Evolutionary conservation across 257 asterid genomes (phyloP).

Genomic region (Osmanthus fragrans): DNA sequence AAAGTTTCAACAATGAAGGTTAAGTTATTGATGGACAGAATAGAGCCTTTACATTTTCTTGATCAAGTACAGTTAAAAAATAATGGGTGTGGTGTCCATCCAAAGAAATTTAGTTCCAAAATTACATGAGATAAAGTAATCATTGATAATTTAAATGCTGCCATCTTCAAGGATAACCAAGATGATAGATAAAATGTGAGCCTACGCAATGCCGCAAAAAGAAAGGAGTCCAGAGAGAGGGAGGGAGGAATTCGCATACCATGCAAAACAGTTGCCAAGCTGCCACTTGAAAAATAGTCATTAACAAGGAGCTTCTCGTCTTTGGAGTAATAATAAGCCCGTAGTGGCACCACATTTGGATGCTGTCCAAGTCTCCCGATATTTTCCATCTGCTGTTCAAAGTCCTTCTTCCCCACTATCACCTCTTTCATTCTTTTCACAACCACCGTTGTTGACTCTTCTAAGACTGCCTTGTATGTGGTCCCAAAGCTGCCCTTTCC

Average conservation of each 20-base stretch:
- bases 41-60: neutral
- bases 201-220: neutral
- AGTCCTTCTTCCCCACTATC: constrained; percentile 83
- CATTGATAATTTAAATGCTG: neutral
- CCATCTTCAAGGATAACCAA: neutral
- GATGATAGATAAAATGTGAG: neutral
- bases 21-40: neutral
- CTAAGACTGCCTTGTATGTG: constrained; percentile 87
- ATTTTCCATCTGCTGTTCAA: constrained; percentile 94
- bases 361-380: constrained; percentile 86
- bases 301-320: constrained; percentile 91
- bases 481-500: constrained; percentile 97
- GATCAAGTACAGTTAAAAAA: neutral
- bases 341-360: constrained; percentile 67
- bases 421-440: constrained; percentile 93
- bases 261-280: constrained; percentile 76
- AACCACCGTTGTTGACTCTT: constrained; percentile 89
- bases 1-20: neutral
- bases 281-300: constrained; percentile 73
- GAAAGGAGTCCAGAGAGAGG: constrained; percentile 4
- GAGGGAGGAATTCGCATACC: constrained; percentile 43
- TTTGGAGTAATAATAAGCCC: constrained; percentile 96
- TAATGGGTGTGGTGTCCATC: neutral
- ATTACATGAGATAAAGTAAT: neutral
- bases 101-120: neutral